Evolutionary conservation across 2,329 filamentous ascomycete species (phyloP).

Genomic region (Dichotomopilus funicola): DNA sequence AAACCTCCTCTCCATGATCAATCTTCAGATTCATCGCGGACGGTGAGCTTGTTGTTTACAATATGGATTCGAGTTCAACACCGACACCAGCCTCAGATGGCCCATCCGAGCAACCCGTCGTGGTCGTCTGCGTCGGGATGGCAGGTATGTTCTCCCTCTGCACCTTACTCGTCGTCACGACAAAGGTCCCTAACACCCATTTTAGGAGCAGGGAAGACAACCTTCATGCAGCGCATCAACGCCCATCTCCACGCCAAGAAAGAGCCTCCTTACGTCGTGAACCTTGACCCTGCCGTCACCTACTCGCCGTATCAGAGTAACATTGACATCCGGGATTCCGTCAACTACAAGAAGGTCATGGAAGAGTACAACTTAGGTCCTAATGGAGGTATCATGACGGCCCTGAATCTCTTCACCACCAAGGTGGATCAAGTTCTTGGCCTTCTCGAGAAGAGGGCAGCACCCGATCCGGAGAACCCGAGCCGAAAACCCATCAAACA

Average conservation of each 20-base stretch:
- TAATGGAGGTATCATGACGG: conserved; percentile 94
- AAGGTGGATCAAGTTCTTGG: conserved; percentile 94
- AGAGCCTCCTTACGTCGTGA: conserved; percentile 86
- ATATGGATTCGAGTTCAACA: conserved; percentile 16
- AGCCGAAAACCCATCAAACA: conserved; percentile 63
- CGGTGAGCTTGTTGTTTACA: too few species aligned
- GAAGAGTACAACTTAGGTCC: conserved; percentile 97
- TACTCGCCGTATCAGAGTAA: conserved; percentile 93
- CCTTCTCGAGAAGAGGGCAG: conserved; percentile 81
- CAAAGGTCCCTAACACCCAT: background rate
- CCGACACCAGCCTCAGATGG: conserved; percentile 46
- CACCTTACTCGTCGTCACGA: background rate
- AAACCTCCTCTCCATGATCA: too few species aligned
- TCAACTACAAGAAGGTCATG: conserved; percentile 99
- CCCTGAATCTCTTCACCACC: conserved; percentile 91
- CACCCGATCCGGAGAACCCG: conserved; percentile 54
- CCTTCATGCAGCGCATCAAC: conserved; percentile 98
- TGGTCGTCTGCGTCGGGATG: conserved; percentile 95
- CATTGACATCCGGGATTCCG: conserved; percentile 96
- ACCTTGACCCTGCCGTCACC: conserved; percentile 91
- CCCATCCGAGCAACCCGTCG: conserved; percentile 48
- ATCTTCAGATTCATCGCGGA: too few species aligned
- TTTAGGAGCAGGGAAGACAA: conserved; percentile 91
- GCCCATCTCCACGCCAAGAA: conserved; percentile 78
- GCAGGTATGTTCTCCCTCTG: conserved; percentile 53